These are phyloP conservation scores for Venustampulla echinocandica DNA, from an alignment of 495 filamentous ascomycete genomes.

Conservation along the genomic window DNA sequence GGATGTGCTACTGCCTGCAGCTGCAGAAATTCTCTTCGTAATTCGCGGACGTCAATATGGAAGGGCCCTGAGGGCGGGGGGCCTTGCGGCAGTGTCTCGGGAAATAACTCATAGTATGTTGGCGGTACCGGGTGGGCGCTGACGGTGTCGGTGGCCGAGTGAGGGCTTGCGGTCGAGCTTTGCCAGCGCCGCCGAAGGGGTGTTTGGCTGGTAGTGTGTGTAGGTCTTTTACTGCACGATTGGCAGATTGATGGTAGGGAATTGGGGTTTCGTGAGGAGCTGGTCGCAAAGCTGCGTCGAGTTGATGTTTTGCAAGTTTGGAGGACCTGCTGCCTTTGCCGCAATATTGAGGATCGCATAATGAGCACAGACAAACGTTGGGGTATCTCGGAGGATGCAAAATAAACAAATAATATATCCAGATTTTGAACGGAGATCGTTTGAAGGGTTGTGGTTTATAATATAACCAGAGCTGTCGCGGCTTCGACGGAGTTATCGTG, in stretches of 20 bases:
- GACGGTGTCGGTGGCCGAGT: neutral
- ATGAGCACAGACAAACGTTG: neutral
- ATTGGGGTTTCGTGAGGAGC: constrained; percentile 1
- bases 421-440: neutral
- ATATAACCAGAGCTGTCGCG: neutral
- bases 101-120: constrained; percentile 84
- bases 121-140: constrained; percentile 15
- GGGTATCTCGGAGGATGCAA: neutral
- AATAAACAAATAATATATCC: neutral
- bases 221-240: constrained; percentile 1
- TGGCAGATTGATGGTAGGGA: constrained; percentile 1
- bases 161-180: constrained; percentile 3
- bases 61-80: constrained; percentile 75
- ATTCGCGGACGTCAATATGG: constrained; percentile 52
- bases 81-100: constrained; percentile 65
- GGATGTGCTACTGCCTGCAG: constrained; percentile 76
- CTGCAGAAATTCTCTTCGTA: constrained; percentile 78
- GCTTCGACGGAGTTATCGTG: neutral
- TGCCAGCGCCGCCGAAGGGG: constrained; percentile 1
- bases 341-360: constrained; percentile 12
- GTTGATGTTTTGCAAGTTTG: constrained; percentile 2
- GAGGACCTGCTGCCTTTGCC: constrained; percentile 8
- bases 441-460: neutral
- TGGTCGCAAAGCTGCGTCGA: constrained; percentile 4
- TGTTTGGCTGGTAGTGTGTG: neutral